Base-by-base conservation (phyloP, 1,284 basidiomycete species). In the Phlebopus sp. region DNA sequence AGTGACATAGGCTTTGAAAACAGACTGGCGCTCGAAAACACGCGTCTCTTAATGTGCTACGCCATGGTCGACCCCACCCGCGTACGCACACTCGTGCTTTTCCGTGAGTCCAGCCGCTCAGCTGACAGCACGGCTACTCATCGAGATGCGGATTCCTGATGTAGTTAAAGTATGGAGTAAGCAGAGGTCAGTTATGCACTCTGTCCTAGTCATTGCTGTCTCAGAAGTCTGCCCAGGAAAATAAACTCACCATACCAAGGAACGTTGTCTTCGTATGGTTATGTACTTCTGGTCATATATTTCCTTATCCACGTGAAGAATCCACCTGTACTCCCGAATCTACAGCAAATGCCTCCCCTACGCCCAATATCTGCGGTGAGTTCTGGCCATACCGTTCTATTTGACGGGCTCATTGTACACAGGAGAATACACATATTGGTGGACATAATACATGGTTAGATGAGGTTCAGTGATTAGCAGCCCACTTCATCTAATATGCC, bases 1-100 rank as follows among this genome's bases (percentile, higher is more conserved):
- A 98, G 96, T 68, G 96, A 99, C 70, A 99, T 99, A 59, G 96
- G 96, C 23, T 98, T 99, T 58, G 96, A 97, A 74, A 98, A 98
- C 71, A 81, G 94, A 58, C 76, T 99, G 39, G 96, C 96, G 15
- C 77, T 99, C 51, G 96, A 99, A 72, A 99, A 99, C 68, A 99
- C 96, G 38, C 82, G 97, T 41, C 72, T 99, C 53, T 77, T 99
- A 50, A 88, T 97, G 78, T 98, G 92, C 62, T 99, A 99, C 69
- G 95, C 96, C 57, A 94, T 94, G 77, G 86, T 98, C 58, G 96
- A 99, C 70, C 93, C 95, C 13, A 88, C 90, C 31, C 83, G 96
- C 56, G 86, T 99, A 47, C 81, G 95, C 54, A 95, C 93, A 0
- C 78, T 99, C 68, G 96, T 99, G 37, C 78, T 99, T 48, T 98